A percentile compares a stretch with the other conserved stretches of the same genome.
These are phyloP conservation scores for Suillus americanus DNA, from an alignment of 768 basidiomycete genomes.

Conservation along the genomic window DNA sequence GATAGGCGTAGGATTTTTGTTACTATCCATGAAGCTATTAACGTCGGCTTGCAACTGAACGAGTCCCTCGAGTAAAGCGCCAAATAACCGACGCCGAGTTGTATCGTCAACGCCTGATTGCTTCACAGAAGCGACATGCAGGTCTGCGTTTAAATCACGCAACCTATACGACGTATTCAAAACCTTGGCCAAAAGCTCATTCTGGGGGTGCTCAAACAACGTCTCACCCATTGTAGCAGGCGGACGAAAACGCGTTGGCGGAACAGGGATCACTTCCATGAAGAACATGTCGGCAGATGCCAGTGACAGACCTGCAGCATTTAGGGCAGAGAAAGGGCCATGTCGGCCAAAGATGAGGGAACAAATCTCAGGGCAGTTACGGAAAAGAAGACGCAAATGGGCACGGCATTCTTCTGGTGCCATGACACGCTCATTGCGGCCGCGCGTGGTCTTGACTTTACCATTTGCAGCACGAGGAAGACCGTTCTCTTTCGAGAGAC, in stretches of 20 bases:
- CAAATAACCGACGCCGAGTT: conserved; percentile 56
- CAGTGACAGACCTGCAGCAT: conserved; percentile 57
- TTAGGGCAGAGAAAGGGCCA: conserved; percentile 72
- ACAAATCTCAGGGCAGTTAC: conserved; percentile 79
- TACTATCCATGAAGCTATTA: conserved; percentile 96
- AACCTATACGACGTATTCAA: conserved; percentile 78
- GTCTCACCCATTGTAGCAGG: conserved; percentile 89
- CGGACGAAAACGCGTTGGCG: conserved; percentile 95
- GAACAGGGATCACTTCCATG: conserved; percentile 86
- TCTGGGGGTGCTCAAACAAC: conserved; percentile 95
- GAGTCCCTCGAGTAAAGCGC: conserved; percentile 72
- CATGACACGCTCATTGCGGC: conserved; percentile 88
- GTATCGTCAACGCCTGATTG: conserved; percentile 49
- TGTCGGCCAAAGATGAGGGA: conserved; percentile 91
- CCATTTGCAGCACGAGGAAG: conserved; percentile 76
- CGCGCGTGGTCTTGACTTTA: conserved; percentile 70
- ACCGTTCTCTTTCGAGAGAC: conserved; percentile 25
- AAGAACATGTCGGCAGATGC: conserved; percentile 97
- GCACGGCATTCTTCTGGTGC: conserved; percentile 91
- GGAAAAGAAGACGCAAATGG: conserved; percentile 86
- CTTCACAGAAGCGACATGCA: conserved; percentile 65
- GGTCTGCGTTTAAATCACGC: conserved; percentile 69
- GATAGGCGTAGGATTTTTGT: conserved; percentile 86
- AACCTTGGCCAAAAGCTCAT: conserved; percentile 81
- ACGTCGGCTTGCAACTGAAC: conserved; percentile 93